Evolutionary conservation across 2,329 filamentous ascomycete species (phyloP), one percentile per base, ranked within the genome.

Genomic region (Knufia petricola): DNA sequence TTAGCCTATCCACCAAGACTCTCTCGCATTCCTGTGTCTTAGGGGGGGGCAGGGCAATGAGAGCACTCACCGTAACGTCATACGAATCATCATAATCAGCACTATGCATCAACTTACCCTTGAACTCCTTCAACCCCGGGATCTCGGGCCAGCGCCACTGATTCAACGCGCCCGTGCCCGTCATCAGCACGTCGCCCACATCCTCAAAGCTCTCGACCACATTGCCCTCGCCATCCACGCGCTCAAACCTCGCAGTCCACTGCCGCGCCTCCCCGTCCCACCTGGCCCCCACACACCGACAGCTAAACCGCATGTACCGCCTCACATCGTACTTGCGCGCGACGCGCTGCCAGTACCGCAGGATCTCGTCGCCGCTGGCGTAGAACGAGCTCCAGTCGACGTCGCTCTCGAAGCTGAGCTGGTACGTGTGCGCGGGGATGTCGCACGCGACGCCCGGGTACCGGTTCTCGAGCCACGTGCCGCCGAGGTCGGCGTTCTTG

Each of bases 91-190:
- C 58, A 60, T 58, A 65, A 15, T 53, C 51, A 3, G 62, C 62
- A 15, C 59, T 62, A 48, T 65, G 63, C 9, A 60, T 42, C 10
- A 61, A 46, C 20, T 58, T 58, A 2, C 62, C 62, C 36, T 60
- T 57, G 51, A 64, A 64, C 2, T 50, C 45, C 6, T 57, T 43
- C 10, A 65, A 44, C 1, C 61, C 61, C 15, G 51, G 48, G 38
- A 64, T 62, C 3, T 58, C 34, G 45, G 65, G 45, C 68, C 67
- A 55, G 55, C 65, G 63, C 1, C 77, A 78, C 31, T 71, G 62
- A 55, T 81, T 81, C 24, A 81, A 61, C 52, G 78, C 75, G 1
- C 78, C 77, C 26, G 78, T 74, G 1, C 73, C 77, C 8, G 73
- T 77, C 24, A 80, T 67, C 10, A 81, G 62, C 50, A 79, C 78